Percentiles rank a stretch among this genome's conserved stretches.
Conservation (phyloP, 805 yeast genomes). For the Ogataea trehalophila region DNA sequence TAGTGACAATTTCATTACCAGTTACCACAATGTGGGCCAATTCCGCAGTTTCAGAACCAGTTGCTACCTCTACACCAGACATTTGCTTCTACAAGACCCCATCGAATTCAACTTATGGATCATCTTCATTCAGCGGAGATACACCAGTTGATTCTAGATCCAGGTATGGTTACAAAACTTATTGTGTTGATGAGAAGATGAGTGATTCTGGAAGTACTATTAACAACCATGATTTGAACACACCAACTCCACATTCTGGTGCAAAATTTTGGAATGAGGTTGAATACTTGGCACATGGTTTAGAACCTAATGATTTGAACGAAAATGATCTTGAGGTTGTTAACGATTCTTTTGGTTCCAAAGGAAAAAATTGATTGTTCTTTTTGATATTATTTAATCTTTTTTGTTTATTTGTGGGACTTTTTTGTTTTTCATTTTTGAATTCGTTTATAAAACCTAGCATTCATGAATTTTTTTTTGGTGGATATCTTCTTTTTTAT, state of each 20-base stretch:
- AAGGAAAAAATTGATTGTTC: not conserved
- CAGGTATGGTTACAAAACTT: constrained; percentile 8
- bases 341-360: constrained; percentile 14
- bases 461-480: no score
- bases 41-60: constrained; percentile 47
- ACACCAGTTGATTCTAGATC: constrained; percentile 10
- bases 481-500: no score
- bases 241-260: constrained; percentile 19
- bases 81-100: constrained; percentile 18
- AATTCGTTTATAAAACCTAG: no score
- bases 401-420: no score
- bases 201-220: constrained; percentile 1
- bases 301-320: constrained; percentile 21
- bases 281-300: constrained; percentile 25
- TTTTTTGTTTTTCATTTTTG: no score
- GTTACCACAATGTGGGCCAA: constrained; percentile 87
- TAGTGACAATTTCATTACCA: constrained; percentile 73
- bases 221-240: constrained; percentile 3
- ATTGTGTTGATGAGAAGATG: constrained; percentile 2
- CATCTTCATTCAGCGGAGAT: constrained; percentile 9
- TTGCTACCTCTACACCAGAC: constrained; percentile 35
- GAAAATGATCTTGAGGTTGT: constrained; percentile 8
- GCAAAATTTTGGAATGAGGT: constrained; percentile 28
- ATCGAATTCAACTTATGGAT: constrained; percentile 9
- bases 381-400: not conserved